Percentiles rank a stretch among this genome's conserved stretches.
phyloP scores from a whole-genome alignment of 768 basidiomycete genomes.

The Tremella mesenterica region DNA sequence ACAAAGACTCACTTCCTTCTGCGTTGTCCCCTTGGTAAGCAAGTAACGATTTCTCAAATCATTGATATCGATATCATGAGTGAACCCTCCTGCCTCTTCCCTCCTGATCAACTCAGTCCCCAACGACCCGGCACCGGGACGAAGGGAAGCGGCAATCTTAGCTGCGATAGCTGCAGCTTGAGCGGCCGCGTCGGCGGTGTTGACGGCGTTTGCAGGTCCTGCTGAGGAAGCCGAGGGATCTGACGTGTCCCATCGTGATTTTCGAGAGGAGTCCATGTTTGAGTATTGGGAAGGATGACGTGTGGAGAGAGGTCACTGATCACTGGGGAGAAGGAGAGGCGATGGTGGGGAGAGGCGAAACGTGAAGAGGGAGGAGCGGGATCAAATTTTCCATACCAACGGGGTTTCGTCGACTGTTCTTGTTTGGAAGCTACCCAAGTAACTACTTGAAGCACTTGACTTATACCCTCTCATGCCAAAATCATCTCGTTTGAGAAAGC shows the following conservation, averaged over 20 bases:
- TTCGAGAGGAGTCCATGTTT: slow-evolving; percentile 40
- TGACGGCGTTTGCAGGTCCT: slow-evolving; percentile 39
- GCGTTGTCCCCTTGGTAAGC: slow-evolving; percentile 85
- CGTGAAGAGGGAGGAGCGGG: no score
- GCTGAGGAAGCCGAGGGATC: slow-evolving; percentile 49
- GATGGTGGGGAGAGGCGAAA: no score
- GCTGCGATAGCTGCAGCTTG: slow-evolving; percentile 78
- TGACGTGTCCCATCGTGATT: slow-evolving; percentile 70
- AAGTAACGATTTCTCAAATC: slow-evolving; percentile 90
- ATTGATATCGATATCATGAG: slow-evolving; percentile 91
- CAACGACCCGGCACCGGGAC: slow-evolving; percentile 33
- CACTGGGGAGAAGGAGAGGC: no score
- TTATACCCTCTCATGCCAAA: no score
- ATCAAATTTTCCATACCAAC: no score
- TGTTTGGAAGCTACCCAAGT: no score
- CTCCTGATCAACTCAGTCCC: slow-evolving; percentile 47
- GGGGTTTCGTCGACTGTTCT: no score
- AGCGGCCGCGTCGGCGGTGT: slow-evolving; percentile 47
- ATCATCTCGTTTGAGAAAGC: no score
- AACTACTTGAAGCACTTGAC: no score
- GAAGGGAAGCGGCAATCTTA: slow-evolving; percentile 64
- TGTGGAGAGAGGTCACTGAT: no score
- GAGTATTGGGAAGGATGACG: no score
- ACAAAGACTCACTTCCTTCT: slow-evolving; percentile 62
- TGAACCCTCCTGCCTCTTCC: slow-evolving; percentile 68